A percentile compares a stretch with the other conserved stretches of the same genome.
Conservation (phyloP, 352 stramenopile genomes). For the Phytophthora sansomeana region DNA sequence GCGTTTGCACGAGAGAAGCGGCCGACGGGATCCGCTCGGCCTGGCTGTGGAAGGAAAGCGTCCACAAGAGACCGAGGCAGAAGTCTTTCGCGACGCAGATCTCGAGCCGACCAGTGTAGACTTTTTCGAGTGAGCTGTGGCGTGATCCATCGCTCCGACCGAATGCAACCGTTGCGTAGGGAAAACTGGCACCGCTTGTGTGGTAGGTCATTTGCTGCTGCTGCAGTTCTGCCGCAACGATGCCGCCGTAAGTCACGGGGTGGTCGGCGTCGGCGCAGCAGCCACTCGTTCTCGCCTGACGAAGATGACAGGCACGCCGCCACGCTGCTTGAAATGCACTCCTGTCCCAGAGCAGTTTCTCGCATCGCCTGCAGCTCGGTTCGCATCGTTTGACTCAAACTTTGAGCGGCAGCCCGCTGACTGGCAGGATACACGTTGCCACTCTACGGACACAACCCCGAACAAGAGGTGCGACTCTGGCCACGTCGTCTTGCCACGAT, state of each 20-base stretch:
- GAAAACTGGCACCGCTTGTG: not conserved
- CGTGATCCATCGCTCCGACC: not conserved
- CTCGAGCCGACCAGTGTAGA: not conserved
- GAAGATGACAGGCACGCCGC: constrained; percentile 1
- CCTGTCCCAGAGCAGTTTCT: constrained; percentile 35
- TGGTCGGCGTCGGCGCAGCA: not conserved
- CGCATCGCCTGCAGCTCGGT: not conserved
- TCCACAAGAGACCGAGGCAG: constrained; percentile 3
- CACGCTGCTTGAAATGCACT: not conserved
- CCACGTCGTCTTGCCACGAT: constrained; percentile 5
- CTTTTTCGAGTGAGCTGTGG: too few species aligned
- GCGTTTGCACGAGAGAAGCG: constrained; percentile 14
- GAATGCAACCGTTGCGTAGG: not conserved
- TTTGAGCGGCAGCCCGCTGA: constrained; percentile 5
- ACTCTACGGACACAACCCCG: constrained; percentile 17
- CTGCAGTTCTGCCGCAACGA: not conserved
- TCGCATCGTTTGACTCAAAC: constrained; percentile 18
- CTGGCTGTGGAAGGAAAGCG: constrained; percentile 19
- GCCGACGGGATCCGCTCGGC: constrained; percentile 11
- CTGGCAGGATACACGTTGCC: constrained; percentile 33
- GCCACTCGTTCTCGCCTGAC: not conserved
- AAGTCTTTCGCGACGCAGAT: constrained; percentile 9
- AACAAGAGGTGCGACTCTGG: not conserved
- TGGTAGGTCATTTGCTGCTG: not conserved
- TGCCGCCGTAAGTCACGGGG: not conserved